Percentiles rank a stretch among this genome's conserved stretches.
Evolutionary conservation across 495 filamentous ascomycete genomes (phyloP).

Genomic region (Lasiosphaeria hispida): DNA sequence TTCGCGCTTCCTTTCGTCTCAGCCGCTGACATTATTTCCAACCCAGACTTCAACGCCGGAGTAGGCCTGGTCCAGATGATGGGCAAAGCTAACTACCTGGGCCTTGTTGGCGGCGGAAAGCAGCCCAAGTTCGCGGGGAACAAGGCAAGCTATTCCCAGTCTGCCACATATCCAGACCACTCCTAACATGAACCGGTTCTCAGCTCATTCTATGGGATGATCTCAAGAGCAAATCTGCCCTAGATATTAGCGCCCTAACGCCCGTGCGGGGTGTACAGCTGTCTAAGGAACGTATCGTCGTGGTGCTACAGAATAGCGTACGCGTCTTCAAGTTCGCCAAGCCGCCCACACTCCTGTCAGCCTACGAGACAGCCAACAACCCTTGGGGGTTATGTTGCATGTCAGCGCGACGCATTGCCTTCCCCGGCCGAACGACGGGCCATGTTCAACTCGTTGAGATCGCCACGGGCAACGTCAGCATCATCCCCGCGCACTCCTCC

Average conservation of each 20-base stretch:
- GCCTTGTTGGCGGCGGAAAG: conserved; percentile 84
- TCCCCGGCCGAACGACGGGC: conserved; percentile 79
- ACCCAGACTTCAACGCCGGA: conserved; percentile 77
- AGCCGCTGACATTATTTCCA: conserved; percentile 2
- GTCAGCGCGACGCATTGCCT: conserved; percentile 66
- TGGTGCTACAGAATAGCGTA: conserved; percentile 77
- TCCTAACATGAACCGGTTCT: conserved; percentile 4
- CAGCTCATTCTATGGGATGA: conserved; percentile 93
- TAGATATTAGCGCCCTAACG: conserved; percentile 51
- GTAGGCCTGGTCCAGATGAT: conserved; percentile 85
- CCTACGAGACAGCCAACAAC: conserved; percentile 87
- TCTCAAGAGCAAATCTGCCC: conserved; percentile 67
- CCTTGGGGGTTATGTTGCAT: conserved; percentile 77
- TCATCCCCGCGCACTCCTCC: conserved; percentile 86
- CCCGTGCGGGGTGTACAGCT: conserved; percentile 78
- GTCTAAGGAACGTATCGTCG: conserved; percentile 73
- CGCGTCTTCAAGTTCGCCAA: conserved; percentile 79
- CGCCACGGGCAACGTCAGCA: conserved; percentile 78
- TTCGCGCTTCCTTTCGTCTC: conserved; percentile 1
- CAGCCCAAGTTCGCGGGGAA: conserved; percentile 84
- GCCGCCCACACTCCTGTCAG: conserved; percentile 66
- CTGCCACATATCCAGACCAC: neutral
- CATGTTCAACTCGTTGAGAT: conserved; percentile 92
- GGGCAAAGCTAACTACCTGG: conserved; percentile 81
- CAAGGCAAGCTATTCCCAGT: conserved; percentile 56